phyloP scores from a whole-genome alignment of 148 eudicot genomes.

The Chenopodium album region DNA sequence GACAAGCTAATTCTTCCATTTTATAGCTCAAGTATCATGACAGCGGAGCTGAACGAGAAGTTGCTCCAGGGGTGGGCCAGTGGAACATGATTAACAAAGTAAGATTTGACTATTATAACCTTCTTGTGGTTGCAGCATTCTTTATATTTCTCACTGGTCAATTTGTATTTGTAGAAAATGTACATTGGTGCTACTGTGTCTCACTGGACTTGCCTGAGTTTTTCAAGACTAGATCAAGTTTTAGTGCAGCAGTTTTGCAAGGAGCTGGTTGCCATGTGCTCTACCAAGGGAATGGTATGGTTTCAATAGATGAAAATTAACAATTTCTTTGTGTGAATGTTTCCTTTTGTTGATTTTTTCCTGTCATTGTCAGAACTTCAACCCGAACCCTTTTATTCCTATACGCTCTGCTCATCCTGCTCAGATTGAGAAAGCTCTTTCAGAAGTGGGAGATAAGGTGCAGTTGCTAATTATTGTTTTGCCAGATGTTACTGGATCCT shows the following conservation, averaged over 20 bases:
- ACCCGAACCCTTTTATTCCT: conserved; percentile 39
- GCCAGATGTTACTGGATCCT: conserved; percentile 60
- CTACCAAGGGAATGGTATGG: conserved; percentile 75
- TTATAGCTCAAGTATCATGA: conserved; percentile 65
- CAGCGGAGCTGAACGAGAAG: conserved; percentile 36
- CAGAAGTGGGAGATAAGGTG: conserved; percentile 42
- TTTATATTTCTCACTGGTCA: conserved; percentile 3
- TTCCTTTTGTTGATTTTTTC: background rate
- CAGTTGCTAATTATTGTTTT: conserved; percentile 72
- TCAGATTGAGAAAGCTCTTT: conserved; percentile 53
- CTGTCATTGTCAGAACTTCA: conserved; percentile 42
- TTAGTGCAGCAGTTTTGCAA: conserved; percentile 37
- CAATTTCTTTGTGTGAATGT: no score
- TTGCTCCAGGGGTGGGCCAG: conserved; percentile 66
- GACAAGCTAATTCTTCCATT: conserved; percentile 3
- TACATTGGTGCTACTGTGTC: conserved; percentile 54
- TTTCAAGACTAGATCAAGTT: conserved; percentile 34
- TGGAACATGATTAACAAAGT: conserved; percentile 97
- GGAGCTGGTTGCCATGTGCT: conserved; percentile 57
- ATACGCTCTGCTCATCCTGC: conserved; percentile 22
- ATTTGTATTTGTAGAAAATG: conserved; percentile 61
- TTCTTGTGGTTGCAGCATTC: background rate
- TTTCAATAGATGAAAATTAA: background rate
- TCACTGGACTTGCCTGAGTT: conserved; percentile 60
- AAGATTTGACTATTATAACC: background rate